These are phyloP conservation scores for Macrophomina phaseolina DNA, from an alignment of 2,329 filamentous ascomycete genomes.

Conservation along the genomic window DNA sequence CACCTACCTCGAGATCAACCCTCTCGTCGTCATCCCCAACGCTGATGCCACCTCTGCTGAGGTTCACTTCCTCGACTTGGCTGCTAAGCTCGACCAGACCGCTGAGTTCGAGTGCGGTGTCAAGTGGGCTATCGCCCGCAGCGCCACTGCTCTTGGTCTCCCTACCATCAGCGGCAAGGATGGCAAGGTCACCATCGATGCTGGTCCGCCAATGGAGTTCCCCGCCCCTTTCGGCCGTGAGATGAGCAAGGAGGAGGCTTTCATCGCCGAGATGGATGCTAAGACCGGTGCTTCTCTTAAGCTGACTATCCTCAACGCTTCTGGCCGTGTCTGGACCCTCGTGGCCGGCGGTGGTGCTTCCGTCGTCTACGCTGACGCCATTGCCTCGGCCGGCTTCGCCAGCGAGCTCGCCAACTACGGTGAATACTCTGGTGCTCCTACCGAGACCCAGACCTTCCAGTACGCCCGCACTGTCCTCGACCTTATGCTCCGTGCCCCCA, in stretches of 20 bases:
- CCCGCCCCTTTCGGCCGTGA: conserved; percentile 98
- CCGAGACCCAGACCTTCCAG: conserved; percentile 98
- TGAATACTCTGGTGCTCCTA: conserved; percentile 98
- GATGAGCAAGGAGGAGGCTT: conserved; percentile 97
- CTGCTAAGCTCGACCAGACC: conserved; percentile 98
- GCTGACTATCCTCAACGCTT: conserved; percentile 91
- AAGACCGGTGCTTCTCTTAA: conserved; percentile 99
- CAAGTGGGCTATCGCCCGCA: conserved; percentile 97
- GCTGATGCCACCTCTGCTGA: conserved; percentile 87
- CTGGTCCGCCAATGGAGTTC: conserved; percentile 98
- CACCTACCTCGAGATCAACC: conserved; percentile 99
- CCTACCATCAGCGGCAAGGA: conserved; percentile 65
- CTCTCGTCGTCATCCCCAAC: conserved; percentile 96
- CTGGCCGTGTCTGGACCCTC: conserved; percentile 94
- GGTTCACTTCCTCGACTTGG: conserved; percentile 97
- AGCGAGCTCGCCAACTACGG: conserved; percentile 98
- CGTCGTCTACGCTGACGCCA: conserved; percentile 98
- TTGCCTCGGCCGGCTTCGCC: conserved; percentile 93
- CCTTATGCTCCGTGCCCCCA: conserved; percentile 91
- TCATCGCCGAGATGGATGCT: conserved; percentile 97
- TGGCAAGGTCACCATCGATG: conserved; percentile 89
- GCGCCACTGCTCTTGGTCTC: conserved; percentile 85
- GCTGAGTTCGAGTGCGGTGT: conserved; percentile 99
- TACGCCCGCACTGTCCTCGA: conserved; percentile 97
- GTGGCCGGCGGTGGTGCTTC: conserved; percentile 99